Evolutionary conservation across 345 rosid genomes (phyloP).

Genomic region (Atalantia buxifolia): DNA sequence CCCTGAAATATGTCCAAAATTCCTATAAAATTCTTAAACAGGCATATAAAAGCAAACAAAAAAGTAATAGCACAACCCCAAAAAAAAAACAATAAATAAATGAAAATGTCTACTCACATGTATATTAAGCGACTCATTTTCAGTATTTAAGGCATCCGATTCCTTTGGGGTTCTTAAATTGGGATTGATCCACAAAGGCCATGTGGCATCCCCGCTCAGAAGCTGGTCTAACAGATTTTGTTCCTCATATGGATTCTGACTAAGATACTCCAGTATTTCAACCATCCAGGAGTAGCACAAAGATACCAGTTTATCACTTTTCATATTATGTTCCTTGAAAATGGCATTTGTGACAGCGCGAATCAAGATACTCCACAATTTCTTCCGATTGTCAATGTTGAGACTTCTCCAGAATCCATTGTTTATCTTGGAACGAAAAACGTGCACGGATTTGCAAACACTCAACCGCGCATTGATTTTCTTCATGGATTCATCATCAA

Average conservation of each 20-base stretch:
- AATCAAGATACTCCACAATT: constrained; percentile 49
- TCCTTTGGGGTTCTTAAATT: constrained; percentile 33
- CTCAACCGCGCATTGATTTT: constrained; percentile 34
- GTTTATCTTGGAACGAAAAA: constrained; percentile 40
- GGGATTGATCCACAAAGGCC: constrained; percentile 79
- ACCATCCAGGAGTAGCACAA: constrained; percentile 64
- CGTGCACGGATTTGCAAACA: constrained; percentile 41
- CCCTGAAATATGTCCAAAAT: background rate
- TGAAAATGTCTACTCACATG: constrained; percentile 37
- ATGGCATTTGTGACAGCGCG: constrained; percentile 51
- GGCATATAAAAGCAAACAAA: background rate
- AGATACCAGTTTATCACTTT: constrained; percentile 37
- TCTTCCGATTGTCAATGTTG: constrained; percentile 37
- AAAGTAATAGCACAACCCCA: background rate
- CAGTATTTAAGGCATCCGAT: constrained; percentile 10
- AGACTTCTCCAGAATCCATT: constrained; percentile 53
- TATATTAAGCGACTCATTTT: constrained; percentile 2
- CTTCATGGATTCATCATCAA: constrained; percentile 32
- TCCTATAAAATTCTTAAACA: background rate
- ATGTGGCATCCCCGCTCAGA: constrained; percentile 51
- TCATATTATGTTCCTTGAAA: constrained; percentile 48
- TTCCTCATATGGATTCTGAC: constrained; percentile 54
- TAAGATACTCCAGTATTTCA: constrained; percentile 58
- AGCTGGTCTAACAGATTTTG: constrained; percentile 63
- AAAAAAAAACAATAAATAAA: background rate